These are phyloP conservation scores for Echinochloa phyllopogon DNA, from an alignment of 176 grass and related monocot genomes.

Conservation along the genomic window DNA sequence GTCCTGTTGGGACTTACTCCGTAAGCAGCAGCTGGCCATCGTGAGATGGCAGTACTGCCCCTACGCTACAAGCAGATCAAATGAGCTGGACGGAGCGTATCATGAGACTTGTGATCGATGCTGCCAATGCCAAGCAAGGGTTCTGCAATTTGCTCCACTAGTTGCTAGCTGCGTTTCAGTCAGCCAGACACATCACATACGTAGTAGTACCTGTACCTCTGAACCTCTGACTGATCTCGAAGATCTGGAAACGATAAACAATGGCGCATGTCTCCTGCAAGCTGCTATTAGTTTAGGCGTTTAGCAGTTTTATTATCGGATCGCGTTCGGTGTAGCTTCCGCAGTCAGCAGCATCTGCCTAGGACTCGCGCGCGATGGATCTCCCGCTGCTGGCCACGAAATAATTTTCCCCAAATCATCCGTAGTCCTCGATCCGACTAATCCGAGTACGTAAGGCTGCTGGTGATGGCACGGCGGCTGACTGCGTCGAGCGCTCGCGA, in stretches of 20 bases:
- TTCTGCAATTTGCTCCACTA: neutral
- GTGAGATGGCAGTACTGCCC: too few relatives aligned
- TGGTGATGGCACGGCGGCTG: neutral
- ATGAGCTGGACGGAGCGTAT: neutral
- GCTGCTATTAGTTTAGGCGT: neutral
- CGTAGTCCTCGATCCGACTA: neutral
- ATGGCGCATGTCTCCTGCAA: slow-evolving; percentile 23
- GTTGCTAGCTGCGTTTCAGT: neutral
- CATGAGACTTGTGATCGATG: neutral
- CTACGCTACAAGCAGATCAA: neutral
- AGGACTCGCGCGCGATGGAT: neutral
- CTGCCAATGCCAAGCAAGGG: neutral
- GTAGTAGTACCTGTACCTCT: neutral
- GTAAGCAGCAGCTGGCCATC: neutral
- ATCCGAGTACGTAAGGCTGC: neutral
- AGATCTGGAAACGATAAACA: neutral
- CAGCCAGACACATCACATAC: neutral
- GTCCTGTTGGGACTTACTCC: neutral
- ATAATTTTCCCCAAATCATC: neutral
- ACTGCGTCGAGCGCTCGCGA: slow-evolving; percentile 12
- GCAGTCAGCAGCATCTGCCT: neutral
- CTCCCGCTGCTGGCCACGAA: neutral
- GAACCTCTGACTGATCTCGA: neutral
- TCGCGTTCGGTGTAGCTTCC: neutral
- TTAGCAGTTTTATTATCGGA: neutral